Percentiles rank a stretch among this genome's conserved stretches.
phyloP scores from a whole-genome alignment of 2,329 filamentous ascomycete species.

The Penicillium sp. region DNA sequence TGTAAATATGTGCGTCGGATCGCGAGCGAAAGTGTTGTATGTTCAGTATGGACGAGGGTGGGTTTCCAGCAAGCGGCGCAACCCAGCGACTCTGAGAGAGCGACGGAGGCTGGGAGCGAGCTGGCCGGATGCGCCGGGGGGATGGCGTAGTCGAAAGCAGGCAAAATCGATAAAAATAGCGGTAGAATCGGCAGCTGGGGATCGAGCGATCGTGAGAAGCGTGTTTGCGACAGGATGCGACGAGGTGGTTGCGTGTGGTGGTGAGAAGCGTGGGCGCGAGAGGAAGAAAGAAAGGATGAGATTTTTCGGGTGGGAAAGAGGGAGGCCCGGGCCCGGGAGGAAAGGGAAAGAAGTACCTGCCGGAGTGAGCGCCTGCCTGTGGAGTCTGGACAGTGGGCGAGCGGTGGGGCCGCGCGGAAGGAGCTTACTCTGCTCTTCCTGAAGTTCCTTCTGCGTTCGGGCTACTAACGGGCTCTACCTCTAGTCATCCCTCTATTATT shows the following conservation, averaged over 20 bases:
- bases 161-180: not conserved
- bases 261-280: not conserved
- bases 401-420: constrained; percentile 6
- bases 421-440: not conserved
- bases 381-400: not conserved
- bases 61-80: constrained; percentile 5
- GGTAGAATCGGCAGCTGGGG: not conserved
- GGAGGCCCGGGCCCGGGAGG: not conserved
- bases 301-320: constrained; percentile 3
- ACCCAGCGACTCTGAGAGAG: constrained; percentile 8
- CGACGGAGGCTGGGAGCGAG: constrained; percentile 13
- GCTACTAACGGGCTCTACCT: too few relatives aligned
- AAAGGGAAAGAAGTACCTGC: constrained; percentile 9
- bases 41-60: not conserved
- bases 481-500: not conserved
- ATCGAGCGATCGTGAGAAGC: constrained; percentile 5
- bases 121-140: constrained; percentile 12
- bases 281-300: not conserved
- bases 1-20: not conserved
- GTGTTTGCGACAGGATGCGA: constrained; percentile 10
- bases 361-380: not conserved
- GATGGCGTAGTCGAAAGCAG: not conserved
- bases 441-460: too few relatives aligned
- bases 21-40: not conserved
- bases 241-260: constrained; percentile 10